Evolutionary conservation across 495 filamentous ascomycete species (phyloP).

Genomic region (Astrocystis sublimbata): DNA sequence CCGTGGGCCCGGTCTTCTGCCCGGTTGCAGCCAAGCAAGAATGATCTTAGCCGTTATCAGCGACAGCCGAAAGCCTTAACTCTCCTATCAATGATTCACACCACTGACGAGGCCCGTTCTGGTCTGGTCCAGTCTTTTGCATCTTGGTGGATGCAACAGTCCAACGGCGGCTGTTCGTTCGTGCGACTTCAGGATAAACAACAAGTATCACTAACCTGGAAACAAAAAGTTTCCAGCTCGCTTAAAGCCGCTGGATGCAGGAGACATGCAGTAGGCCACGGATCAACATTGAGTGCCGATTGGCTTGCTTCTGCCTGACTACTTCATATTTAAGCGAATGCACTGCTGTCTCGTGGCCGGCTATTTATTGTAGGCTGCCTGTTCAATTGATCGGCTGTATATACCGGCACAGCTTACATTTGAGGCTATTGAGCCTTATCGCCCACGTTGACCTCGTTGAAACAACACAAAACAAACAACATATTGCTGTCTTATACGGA

Average conservation of each 20-base stretch:
- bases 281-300: conserved; percentile 9
- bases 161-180: not conserved
- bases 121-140: not conserved
- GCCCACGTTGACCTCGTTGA: not conserved
- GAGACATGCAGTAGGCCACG: no score
- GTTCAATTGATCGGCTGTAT: conserved; percentile 6
- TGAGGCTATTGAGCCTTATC: not conserved
- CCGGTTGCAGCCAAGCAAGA: not conserved
- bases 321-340: conserved; percentile 1
- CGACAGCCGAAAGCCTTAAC: not conserved
- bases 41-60: conserved; percentile 18
- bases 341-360: conserved; percentile 9
- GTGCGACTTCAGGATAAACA: not conserved
- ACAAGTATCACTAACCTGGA: no score
- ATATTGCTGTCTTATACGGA: not conserved
- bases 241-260: conserved; percentile 10
- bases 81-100: not conserved
- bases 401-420: not conserved
- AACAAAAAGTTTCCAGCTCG: not conserved
- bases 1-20: not conserved
- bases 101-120: not conserved
- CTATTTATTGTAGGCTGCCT: not conserved
- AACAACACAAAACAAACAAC: not conserved
- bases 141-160: no score
- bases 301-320: not conserved